Evolutionary conservation across 495 filamentous ascomycete species (phyloP).

Genomic region (Extremus antarcticus): DNA sequence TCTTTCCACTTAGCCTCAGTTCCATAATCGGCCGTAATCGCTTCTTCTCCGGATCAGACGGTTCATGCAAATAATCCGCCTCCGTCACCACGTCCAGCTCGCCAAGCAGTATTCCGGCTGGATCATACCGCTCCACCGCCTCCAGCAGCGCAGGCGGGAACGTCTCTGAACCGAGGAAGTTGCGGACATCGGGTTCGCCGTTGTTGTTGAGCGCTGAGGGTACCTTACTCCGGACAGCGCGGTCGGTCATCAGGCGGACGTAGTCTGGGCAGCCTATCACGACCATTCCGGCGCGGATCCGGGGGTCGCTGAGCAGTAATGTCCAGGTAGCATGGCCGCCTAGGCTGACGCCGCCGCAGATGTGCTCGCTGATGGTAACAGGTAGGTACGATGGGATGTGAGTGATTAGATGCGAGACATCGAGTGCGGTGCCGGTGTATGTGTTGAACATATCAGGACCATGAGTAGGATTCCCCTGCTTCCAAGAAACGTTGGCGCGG

Average conservation of each 20-base stretch:
- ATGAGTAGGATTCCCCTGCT: constrained; percentile 67
- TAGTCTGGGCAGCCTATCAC: constrained; percentile 90
- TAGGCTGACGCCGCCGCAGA: constrained; percentile 55
- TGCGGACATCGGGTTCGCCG: constrained; percentile 42
- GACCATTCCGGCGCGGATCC: constrained; percentile 62
- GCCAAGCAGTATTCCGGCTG: constrained; percentile 44
- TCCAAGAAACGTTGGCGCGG: constrained; percentile 63
- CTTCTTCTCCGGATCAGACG: constrained; percentile 27
- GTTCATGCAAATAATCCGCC: constrained; percentile 25
- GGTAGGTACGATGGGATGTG: constrained; percentile 69
- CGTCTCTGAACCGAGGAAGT: constrained; percentile 63
- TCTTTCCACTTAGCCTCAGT: constrained; percentile 55
- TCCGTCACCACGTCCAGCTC: constrained; percentile 26
- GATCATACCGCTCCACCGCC: constrained; percentile 34
- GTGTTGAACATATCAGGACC: constrained; percentile 77
- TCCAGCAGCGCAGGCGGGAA: constrained; percentile 59
- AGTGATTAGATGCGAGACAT: constrained; percentile 61
- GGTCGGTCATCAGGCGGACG: constrained; percentile 63
- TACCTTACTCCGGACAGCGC: constrained; percentile 62
- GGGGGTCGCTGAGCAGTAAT: constrained; percentile 61
- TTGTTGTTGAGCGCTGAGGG: constrained; percentile 43
- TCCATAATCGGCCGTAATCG: constrained; percentile 40
- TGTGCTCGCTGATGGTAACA: constrained; percentile 42
- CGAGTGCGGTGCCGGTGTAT: constrained; percentile 40
- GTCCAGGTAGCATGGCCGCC: constrained; percentile 88